Conservation (phyloP, 345 rosid genomes). For the Citrus cavaleriei region DNA sequence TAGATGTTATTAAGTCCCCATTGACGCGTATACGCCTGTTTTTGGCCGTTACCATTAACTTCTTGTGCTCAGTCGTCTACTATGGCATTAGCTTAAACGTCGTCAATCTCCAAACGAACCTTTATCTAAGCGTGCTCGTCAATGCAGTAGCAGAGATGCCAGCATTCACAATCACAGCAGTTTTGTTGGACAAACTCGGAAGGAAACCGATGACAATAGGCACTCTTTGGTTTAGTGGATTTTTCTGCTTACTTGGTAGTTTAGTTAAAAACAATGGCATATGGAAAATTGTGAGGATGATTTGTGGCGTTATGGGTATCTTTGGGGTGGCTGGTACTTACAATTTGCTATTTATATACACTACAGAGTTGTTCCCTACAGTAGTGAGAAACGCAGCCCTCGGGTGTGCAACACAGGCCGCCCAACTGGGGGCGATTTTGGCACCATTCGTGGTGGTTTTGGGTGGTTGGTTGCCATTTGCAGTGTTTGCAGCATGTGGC, state of each 20-base stretch:
- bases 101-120: slow-evolving; percentile 81
- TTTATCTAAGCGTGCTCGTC: slow-evolving; percentile 66
- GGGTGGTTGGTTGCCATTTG: slow-evolving; percentile 67
- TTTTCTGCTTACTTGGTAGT: slow-evolving; percentile 60
- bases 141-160: slow-evolving; percentile 89
- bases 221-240: slow-evolving; percentile 76
- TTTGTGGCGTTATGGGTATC: slow-evolving; percentile 72
- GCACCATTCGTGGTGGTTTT: slow-evolving; percentile 84
- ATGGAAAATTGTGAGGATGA: slow-evolving; percentile 69
- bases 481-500: slow-evolving; percentile 62
- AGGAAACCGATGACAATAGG: slow-evolving; percentile 79
- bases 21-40: slow-evolving; percentile 55
- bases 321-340: slow-evolving; percentile 90
- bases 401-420: slow-evolving; percentile 76
- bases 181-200: slow-evolving; percentile 61
- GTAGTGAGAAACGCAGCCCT: slow-evolving; percentile 92
- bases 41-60: slow-evolving; percentile 55
- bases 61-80: slow-evolving; percentile 71
- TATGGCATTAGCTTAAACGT: slow-evolving; percentile 92
- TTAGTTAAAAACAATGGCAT: slow-evolving; percentile 34
- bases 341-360: slow-evolving; percentile 77
- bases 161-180: slow-evolving; percentile 68
- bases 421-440: slow-evolving; percentile 86
- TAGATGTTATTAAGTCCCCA: slow-evolving; percentile 66
- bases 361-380: slow-evolving; percentile 81